These are phyloP conservation scores for Kwoniella dejecticola DNA, from an alignment of 768 basidiomycete genomes.

Conservation along the genomic window DNA sequence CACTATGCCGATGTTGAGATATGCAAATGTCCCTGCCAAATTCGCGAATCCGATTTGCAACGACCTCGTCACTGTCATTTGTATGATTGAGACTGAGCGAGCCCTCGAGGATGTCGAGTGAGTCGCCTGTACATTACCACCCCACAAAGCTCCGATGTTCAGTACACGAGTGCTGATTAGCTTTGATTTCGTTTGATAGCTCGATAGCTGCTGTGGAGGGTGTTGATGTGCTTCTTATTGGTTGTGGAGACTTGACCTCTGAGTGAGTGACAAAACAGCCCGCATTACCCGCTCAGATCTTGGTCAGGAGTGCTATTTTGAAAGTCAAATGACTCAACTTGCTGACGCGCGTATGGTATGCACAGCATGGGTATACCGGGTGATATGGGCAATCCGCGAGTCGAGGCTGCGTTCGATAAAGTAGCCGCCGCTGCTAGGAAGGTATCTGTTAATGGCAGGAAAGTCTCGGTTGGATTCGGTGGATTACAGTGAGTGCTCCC, in stretches of 20 bases:
- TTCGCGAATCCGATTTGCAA: slow-evolving; percentile 31
- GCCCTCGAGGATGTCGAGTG: slow-evolving; percentile 36
- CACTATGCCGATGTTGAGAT: slow-evolving; percentile 24
- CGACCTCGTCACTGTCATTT: slow-evolving; percentile 32
- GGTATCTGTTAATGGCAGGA: slow-evolving; percentile 27
- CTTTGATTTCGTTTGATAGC: neutral
- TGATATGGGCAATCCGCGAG: slow-evolving; percentile 31
- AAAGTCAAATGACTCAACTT: neutral
- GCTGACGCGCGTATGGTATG: neutral
- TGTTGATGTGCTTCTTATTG: slow-evolving; percentile 37
- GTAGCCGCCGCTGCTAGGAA: slow-evolving; percentile 31
- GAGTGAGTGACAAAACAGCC: slow-evolving; percentile 35
- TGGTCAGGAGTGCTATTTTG: neutral
- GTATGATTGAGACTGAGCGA: slow-evolving; percentile 39
- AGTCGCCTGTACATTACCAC: neutral
- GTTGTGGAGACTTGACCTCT: slow-evolving; percentile 29
- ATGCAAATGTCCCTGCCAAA: slow-evolving; percentile 24
- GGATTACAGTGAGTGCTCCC: slow-evolving; percentile 32
- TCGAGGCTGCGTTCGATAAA: slow-evolving; percentile 26
- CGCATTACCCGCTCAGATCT: no score
- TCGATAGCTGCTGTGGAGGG: slow-evolving; percentile 43
- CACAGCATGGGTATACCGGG: slow-evolving; percentile 42
- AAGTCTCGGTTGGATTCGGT: slow-evolving; percentile 34
- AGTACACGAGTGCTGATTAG: neutral
- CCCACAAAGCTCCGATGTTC: neutral